These are phyloP conservation scores for Ottelia alismoides DNA, from an alignment of 106 monocot species.

Conservation along the genomic window DNA sequence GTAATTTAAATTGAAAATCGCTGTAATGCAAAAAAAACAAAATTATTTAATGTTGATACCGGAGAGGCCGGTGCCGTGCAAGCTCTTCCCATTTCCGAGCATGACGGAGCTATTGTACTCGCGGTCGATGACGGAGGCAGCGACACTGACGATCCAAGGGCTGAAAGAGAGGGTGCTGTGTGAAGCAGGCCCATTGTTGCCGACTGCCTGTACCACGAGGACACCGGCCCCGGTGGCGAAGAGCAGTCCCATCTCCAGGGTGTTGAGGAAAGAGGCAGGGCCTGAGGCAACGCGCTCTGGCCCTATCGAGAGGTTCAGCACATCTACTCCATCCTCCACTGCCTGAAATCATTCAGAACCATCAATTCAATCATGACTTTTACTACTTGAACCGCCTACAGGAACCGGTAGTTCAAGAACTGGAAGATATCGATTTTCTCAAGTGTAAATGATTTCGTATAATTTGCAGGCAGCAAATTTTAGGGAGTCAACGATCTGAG, in stretches of 20 bases:
- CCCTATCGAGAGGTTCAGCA: no score
- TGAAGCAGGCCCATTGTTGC: constrained; percentile 40
- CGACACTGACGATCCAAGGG: constrained; percentile 61
- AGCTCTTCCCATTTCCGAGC: constrained; percentile 25
- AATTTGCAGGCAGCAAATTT: no score
- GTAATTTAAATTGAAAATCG: no score
- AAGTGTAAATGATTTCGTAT: no score
- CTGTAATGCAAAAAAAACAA: no score
- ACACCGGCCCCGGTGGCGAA: constrained; percentile 50
- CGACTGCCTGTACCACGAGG: constrained; percentile 47
- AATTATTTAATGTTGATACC: no score
- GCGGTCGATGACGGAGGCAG: constrained; percentile 46
- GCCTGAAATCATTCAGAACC: no score
- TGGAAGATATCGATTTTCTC: no score
- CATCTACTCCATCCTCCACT: constrained; percentile 64
- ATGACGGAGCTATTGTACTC: constrained; percentile 36
- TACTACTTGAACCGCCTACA: no score
- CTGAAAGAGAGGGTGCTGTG: constrained; percentile 49
- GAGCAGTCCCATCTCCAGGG: constrained; percentile 47
- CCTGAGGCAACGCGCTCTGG: constrained; percentile 31
- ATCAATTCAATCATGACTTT: no score
- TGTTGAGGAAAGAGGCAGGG: constrained; percentile 40
- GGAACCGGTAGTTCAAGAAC: no score
- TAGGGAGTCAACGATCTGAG: no score
- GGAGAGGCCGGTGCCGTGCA: constrained; percentile 37